Evolutionary conservation across 1,139 yeast species (phyloP).

Genomic region (Taphrina pruni): DNA sequence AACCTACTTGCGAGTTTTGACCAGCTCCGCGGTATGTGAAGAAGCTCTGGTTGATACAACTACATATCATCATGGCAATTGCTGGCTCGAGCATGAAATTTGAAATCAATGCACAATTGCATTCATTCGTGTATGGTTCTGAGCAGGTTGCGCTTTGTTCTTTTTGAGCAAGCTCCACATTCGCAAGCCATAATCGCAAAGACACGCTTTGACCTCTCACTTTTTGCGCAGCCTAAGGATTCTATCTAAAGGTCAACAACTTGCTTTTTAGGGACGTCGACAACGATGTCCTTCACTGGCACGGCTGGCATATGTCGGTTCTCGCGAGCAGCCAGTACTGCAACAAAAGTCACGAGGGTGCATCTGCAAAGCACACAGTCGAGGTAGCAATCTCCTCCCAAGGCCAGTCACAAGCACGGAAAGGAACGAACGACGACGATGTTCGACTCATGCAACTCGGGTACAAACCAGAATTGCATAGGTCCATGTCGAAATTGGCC

Average conservation of each 20-base stretch:
- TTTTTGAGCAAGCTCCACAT: neutral
- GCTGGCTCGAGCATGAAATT: neutral
- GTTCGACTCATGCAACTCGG: constrained; percentile 51
- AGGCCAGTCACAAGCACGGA: neutral
- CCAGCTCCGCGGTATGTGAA: constrained; percentile 33
- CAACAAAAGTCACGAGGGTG: neutral
- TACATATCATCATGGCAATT: neutral
- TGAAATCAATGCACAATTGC: neutral
- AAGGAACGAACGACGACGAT: constrained; percentile 42
- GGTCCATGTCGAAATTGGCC: constrained; percentile 52
- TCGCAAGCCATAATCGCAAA: too few relatives aligned
- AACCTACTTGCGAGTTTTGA: constrained; percentile 35
- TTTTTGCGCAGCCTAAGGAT: too few relatives aligned
- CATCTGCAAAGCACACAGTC: neutral
- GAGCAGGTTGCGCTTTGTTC: constrained; percentile 2
- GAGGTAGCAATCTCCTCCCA: neutral
- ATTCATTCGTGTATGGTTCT: neutral
- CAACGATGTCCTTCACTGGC: too few relatives aligned
- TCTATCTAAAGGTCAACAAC: too few relatives aligned
- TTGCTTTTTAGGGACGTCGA: too few relatives aligned
- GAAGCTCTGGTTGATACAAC: too few relatives aligned
- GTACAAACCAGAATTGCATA: constrained; percentile 53
- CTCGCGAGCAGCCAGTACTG: too few relatives aligned
- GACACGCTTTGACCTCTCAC: too few relatives aligned
- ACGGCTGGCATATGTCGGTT: too few relatives aligned